Evolutionary conservation across 2,329 filamentous ascomycete genomes (phyloP).

Genomic region (Chrysosporium queenslandicum): DNA sequence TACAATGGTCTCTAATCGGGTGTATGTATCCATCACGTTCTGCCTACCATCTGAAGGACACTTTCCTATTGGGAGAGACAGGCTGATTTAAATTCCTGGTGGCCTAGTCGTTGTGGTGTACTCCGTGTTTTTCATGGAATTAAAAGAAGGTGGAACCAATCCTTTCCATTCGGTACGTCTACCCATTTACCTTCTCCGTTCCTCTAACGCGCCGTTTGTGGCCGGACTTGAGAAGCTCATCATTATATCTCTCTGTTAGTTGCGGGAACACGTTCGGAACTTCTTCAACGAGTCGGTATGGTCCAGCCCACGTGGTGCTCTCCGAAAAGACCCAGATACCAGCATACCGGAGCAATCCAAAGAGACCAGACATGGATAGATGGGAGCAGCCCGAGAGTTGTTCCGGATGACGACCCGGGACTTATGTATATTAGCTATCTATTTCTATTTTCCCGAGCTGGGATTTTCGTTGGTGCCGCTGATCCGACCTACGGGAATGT

Average conservation of each 20-base stretch:
- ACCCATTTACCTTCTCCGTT: too few relatives aligned
- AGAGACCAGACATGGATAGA: constrained; percentile 3
- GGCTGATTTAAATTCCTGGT: constrained; percentile 5
- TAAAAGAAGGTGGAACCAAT: constrained; percentile 31
- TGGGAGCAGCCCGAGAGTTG: too few relatives aligned
- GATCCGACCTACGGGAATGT: too few relatives aligned
- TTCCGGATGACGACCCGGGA: neutral
- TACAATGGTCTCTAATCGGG: constrained; percentile 46
- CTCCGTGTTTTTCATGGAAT: constrained; percentile 37
- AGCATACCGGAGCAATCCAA: neutral
- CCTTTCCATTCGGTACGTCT: constrained; percentile 34
- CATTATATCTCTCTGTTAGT: neutral
- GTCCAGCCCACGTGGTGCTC: constrained; percentile 7
- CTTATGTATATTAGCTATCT: too few relatives aligned
- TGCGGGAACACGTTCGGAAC: constrained; percentile 5
- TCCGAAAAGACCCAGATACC: neutral
- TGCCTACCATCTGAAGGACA: neutral
- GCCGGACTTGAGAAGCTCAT: neutral
- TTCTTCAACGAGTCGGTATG: constrained; percentile 10
- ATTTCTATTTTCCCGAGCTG: too few relatives aligned
- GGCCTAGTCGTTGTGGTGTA: constrained; percentile 35
- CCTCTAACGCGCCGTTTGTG: too few relatives aligned
- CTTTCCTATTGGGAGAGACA: neutral
- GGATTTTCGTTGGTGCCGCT: too few relatives aligned
- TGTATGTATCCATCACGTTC: constrained; percentile 31